Evolutionary conservation across 148 eudicot species (phyloP), one percentile per base, ranked within the genome.

Genomic region (Chenopodium formosanum): DNA sequence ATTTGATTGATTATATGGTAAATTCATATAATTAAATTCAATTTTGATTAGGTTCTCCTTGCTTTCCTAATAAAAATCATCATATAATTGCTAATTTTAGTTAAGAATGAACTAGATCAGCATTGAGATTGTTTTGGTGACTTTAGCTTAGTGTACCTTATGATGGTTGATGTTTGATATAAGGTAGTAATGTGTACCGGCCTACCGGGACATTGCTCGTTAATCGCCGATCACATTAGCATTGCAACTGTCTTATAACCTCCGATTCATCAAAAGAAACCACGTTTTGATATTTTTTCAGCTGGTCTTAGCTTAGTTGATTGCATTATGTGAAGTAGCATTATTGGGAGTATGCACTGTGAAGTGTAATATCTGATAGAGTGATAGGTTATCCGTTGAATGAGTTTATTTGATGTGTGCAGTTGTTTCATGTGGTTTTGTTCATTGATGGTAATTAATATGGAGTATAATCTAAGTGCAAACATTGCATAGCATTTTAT

Each of bases 1-100:
- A 56, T 64, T 67, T 52, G 69, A 31, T 29, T 66, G 68, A 66
- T 50, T 81, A 32, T n/a, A 7, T 67, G 69, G 53, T 52, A 68
- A 23, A 48, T 70, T 23, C 23, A n/a, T 22, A n/a, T 22, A 37
- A 27, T 48, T 44, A 27, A 74, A 20, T 74, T 22, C 14, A 64
- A 65, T 46, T 73, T 27, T 19, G 31, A 1, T 65, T 64, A 11
- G 47, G 13, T 44, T 7, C 19, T 19, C 32, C 12, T 12, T 63
- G 63, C 19, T 58, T 19, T 4, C 14, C 14, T 50, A 50, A 9
- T 62, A 10, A 8, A 47, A 48, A 25, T 73, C 6, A 71, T 25
- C 2, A 12, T 73, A 46, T 31, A 47, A 70, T 1, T 40, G 50
- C 9, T 70, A 20, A 29, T 74, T 25, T 52, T 52, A 27, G 64